Base-by-base conservation (phyloP, 129 eudicot species). In the Rutidosis leptorrhynchoides region DNA sequence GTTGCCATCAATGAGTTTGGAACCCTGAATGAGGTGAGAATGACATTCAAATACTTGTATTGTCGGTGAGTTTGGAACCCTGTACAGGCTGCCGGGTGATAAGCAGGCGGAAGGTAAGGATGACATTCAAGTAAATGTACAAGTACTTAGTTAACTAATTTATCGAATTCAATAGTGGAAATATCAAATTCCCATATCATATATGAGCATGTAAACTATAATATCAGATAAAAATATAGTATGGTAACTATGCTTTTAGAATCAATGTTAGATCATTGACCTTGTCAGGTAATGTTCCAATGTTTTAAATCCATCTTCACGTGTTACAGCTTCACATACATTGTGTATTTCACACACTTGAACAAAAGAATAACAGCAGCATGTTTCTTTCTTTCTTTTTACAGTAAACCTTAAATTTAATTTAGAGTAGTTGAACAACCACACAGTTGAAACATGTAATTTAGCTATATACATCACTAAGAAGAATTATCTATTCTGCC, bases 391-490 rank as follows among this genome's bases (percentile, higher is more conserved):
- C 55, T 49, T 49, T 49, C 24, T 19, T 10, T 32, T 12, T 40
- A 3, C 3, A 16, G n/a, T 40, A 40, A 10, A 2, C 12, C 12
- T 37, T 40, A 40, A 40, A n/a, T n/a, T n/a, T n/a, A n/a, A n/a
- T n/a, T n/a, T n/a, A 40, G 46, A 12, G 12, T 40, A 40, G 46
- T 25, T n/a, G 22, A 67, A 26, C 72, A 43, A 59, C 74, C 14
- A 51, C 77, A 71, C 69, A 72, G 30, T 51, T 32, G 49, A 30
- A 62, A 49, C 63, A 61, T 72, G 63, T 72, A 62, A 62, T 62
- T 63, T n/a, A 22, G 40, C 40, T 72, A 72, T 62, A 49, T 62
- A 62, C 77, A 72, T 37, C 65, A 69, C n/a, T 69, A 69, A 56
- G 65, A 37, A 57, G 74, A 65, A 57, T n/a, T 40, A 12, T 45